These are phyloP conservation scores for Zhuliangozyma parablackwelliae DNA, from an alignment of 1,139 yeast genomes.

Conservation along the genomic window DNA sequence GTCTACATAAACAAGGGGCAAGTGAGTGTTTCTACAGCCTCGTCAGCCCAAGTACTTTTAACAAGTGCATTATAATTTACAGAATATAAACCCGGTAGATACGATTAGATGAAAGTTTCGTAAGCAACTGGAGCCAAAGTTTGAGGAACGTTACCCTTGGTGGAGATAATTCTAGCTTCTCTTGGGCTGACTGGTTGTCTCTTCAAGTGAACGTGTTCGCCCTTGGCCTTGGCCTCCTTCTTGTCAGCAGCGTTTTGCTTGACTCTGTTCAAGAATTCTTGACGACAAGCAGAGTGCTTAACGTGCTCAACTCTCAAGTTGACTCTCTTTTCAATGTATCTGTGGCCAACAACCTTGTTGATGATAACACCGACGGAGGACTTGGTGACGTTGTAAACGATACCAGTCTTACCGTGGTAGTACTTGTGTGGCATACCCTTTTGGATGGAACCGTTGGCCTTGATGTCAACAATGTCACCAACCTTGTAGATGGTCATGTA, in stretches of 20 bases:
- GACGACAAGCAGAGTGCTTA: constrained; percentile 99
- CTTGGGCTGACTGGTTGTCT: constrained; percentile 99
- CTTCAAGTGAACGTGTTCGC: constrained; percentile 88
- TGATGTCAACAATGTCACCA: constrained; percentile 99
- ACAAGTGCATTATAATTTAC: constrained; percentile 13
- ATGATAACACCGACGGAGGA: constrained; percentile 96
- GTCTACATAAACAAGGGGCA: too few species aligned
- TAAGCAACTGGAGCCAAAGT: constrained; percentile 98
- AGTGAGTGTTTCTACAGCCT: too few species aligned
- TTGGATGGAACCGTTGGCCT: constrained; percentile 98
- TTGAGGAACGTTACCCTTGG: constrained; percentile 82
- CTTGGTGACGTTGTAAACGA: constrained; percentile 97
- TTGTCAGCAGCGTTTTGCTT: constrained; percentile 92
- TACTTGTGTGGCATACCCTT: constrained; percentile 99
- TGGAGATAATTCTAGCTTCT: constrained; percentile 77
- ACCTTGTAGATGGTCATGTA: constrained; percentile 97
- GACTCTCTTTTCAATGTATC: constrained; percentile 98
- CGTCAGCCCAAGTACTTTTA: neutral
- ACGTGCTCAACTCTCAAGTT: constrained; percentile 98
- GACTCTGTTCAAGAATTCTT: constrained; percentile 97
- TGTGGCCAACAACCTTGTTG: constrained; percentile 98
- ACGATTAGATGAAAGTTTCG: constrained; percentile 89
- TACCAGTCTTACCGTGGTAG: constrained; percentile 99
- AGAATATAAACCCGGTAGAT: constrained; percentile 9
- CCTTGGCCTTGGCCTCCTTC: constrained; percentile 92